Evolutionary conservation across 331 rosid genomes (phyloP).

Genomic region (Rhamnella rubrinervis): DNA sequence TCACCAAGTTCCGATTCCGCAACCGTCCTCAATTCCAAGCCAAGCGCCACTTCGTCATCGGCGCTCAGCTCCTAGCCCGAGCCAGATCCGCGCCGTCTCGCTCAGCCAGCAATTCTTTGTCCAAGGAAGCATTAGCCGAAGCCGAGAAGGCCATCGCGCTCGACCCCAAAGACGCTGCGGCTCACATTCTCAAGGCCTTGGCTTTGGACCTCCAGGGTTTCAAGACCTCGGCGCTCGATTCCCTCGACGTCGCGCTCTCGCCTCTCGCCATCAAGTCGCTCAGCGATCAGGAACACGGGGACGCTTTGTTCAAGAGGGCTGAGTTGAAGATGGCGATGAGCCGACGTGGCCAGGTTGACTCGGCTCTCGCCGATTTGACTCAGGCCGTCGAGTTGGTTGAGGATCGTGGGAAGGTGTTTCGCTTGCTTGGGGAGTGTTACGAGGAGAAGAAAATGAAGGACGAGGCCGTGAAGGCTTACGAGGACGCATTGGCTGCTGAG

Average conservation of each 20-base stretch:
- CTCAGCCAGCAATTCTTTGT: slow-evolving; percentile 27
- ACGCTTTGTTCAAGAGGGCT: slow-evolving; percentile 77
- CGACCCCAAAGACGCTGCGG: slow-evolving; percentile 81
- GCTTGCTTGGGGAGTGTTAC: slow-evolving; percentile 71
- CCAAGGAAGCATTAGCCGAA: slow-evolving; percentile 53
- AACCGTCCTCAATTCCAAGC: slow-evolving; percentile 44
- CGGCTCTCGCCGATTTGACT: slow-evolving; percentile 65
- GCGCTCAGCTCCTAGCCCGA: slow-evolving; percentile 72
- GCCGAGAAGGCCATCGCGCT: slow-evolving; percentile 74
- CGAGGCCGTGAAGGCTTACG: slow-evolving; percentile 71
- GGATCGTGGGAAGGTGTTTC: slow-evolving; percentile 50
- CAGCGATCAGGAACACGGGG: slow-evolving; percentile 59
- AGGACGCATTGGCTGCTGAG: slow-evolving; percentile 59
- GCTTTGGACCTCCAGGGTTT: slow-evolving; percentile 77
- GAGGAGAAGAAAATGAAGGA: slow-evolving; percentile 66
- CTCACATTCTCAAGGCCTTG: slow-evolving; percentile 75
- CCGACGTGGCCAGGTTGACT: slow-evolving; percentile 47
- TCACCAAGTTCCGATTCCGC: slow-evolving; percentile 45
- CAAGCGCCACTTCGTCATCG: slow-evolving; percentile 76
- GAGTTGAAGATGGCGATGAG: slow-evolving; percentile 61
- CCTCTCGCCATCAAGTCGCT: slow-evolving; percentile 67
- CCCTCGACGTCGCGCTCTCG: slow-evolving; percentile 75
- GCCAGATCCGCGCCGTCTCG: slow-evolving; percentile 53
- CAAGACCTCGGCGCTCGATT: slow-evolving; percentile 73
- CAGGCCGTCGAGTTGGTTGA: slow-evolving; percentile 57